These are phyloP conservation scores for Pichia kudriavzevii DNA, from an alignment of 1,139 yeast species.

Conservation along the genomic window DNA sequence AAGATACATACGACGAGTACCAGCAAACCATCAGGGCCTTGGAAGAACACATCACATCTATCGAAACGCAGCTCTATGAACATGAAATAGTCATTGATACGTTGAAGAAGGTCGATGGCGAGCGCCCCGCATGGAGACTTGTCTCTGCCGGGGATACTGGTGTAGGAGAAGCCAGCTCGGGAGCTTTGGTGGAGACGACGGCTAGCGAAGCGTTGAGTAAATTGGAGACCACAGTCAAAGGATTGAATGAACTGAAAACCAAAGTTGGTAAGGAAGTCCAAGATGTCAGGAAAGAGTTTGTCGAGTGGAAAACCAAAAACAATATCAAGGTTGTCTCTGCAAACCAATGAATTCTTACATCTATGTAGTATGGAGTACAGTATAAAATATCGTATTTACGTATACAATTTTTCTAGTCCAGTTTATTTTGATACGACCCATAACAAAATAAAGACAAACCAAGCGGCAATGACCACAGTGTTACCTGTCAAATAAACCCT, in stretches of 20 bases:
- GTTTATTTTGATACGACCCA: slow-evolving; percentile 39
- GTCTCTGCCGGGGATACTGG: slow-evolving; percentile 52
- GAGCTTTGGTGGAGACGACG: slow-evolving; percentile 71
- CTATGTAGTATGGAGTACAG: not conserved
- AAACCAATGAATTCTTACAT: not conserved
- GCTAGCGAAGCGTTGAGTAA: slow-evolving; percentile 71
- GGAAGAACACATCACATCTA: slow-evolving; percentile 47
- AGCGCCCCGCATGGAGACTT: slow-evolving; percentile 85
- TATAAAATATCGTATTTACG: slow-evolving; percentile 5
- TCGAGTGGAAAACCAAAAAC: slow-evolving; percentile 59
- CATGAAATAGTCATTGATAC: slow-evolving; percentile 50
- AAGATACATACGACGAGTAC: slow-evolving; percentile 46
- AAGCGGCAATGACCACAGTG: slow-evolving; percentile 58
- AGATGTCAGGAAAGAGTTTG: slow-evolving; percentile 47
- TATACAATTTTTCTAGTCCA: slow-evolving; percentile 19
- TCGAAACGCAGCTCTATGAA: slow-evolving; percentile 44
- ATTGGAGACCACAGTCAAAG: slow-evolving; percentile 51
- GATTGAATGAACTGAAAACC: slow-evolving; percentile 37
- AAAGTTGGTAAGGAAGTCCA: slow-evolving; percentile 40
- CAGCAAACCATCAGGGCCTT: slow-evolving; percentile 54
- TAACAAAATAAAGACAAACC: slow-evolving; percentile 66
- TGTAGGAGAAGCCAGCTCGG: not conserved
- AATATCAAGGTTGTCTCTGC: slow-evolving; percentile 45
- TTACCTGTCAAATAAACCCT: slow-evolving; percentile 85
- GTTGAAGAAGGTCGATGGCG: slow-evolving; percentile 40